phyloP scores from a whole-genome alignment of 495 filamentous ascomycete species.

The Geopyxis carbonaria region DNA sequence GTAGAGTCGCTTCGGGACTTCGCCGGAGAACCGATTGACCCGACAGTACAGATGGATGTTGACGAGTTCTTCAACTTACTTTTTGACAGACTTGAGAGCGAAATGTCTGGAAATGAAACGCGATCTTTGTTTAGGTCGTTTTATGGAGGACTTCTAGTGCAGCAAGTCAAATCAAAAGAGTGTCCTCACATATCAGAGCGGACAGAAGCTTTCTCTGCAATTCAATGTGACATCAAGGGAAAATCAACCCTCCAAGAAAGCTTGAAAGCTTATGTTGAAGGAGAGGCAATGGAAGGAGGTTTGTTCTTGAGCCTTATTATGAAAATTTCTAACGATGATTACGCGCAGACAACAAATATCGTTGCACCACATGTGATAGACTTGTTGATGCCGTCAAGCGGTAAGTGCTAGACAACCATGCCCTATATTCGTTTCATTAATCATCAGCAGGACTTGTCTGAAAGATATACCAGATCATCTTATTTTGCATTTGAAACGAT shows the following conservation, averaged over 20 bases:
- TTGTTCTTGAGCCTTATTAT: slow-evolving; percentile 15
- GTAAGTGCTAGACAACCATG: slow-evolving; percentile 25
- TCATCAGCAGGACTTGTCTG: slow-evolving; percentile 49
- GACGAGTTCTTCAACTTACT: slow-evolving; percentile 94
- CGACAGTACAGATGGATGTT: slow-evolving; percentile 87
- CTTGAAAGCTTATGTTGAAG: slow-evolving; percentile 81
- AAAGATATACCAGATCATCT: slow-evolving; percentile 89
- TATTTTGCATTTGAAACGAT: slow-evolving; percentile 91
- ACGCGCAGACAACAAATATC: slow-evolving; percentile 77
- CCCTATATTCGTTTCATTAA: not conserved
- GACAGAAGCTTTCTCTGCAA: slow-evolving; percentile 80
- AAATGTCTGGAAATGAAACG: slow-evolving; percentile 47
- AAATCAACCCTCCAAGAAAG: slow-evolving; percentile 73
- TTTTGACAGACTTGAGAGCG: slow-evolving; percentile 79
- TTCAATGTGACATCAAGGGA: slow-evolving; percentile 93
- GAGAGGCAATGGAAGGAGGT: slow-evolving; percentile 92
- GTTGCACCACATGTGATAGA: slow-evolving; percentile 74
- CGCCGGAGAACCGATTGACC: slow-evolving; percentile 70
- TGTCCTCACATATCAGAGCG: slow-evolving; percentile 85
- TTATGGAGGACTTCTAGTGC: slow-evolving; percentile 80
- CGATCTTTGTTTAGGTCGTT: slow-evolving; percentile 68
- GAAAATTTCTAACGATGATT: slow-evolving; percentile 20
- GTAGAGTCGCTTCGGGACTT: slow-evolving; percentile 65
- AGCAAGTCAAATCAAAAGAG: slow-evolving; percentile 89
- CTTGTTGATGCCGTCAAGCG: slow-evolving; percentile 92